phyloP scores from a whole-genome alignment of 177 flowering plant species.

The Vitis hybrid region DNA sequence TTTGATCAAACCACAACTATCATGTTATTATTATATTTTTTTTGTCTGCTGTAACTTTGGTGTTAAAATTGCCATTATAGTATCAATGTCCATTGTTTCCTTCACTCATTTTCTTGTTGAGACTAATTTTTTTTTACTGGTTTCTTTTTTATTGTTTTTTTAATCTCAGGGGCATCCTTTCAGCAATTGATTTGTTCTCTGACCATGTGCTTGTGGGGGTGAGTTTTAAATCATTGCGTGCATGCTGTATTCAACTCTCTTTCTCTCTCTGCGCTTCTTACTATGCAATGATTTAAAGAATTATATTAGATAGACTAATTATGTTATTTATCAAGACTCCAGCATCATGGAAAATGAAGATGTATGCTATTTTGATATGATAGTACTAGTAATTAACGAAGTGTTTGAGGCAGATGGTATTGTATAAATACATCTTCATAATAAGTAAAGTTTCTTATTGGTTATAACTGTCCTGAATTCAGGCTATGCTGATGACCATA shows the following conservation, averaged over 20 bases:
- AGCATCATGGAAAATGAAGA: not conserved
- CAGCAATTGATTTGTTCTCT: slow-evolving; percentile 82
- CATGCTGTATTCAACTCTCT: not conserved
- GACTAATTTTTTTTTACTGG: not conserved
- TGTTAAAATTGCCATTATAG: too few species aligned
- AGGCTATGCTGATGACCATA: too few species aligned
- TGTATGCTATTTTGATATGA: not conserved
- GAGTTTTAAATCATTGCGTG: slow-evolving; percentile 31
- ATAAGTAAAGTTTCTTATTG: too few species aligned
- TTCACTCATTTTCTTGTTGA: not conserved
- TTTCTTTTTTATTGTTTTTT: not conserved
- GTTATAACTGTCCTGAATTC: too few species aligned
- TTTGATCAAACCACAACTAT: too few species aligned
- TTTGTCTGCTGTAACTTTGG: not conserved
- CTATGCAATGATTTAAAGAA: too few species aligned
- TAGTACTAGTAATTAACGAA: not conserved
- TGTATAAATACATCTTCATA: too few species aligned
- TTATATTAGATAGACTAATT: not conserved
- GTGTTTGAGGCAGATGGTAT: too few species aligned
- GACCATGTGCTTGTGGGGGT: slow-evolving; percentile 83
- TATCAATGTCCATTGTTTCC: not conserved
- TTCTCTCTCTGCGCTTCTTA: too few species aligned
- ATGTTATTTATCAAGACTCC: not conserved
- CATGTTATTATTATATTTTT: not conserved
- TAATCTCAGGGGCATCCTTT: slow-evolving; percentile 79